phyloP scores from a whole-genome alignment of 2,329 filamentous ascomycete species.

The Raffaelea ambrosiae region DNA sequence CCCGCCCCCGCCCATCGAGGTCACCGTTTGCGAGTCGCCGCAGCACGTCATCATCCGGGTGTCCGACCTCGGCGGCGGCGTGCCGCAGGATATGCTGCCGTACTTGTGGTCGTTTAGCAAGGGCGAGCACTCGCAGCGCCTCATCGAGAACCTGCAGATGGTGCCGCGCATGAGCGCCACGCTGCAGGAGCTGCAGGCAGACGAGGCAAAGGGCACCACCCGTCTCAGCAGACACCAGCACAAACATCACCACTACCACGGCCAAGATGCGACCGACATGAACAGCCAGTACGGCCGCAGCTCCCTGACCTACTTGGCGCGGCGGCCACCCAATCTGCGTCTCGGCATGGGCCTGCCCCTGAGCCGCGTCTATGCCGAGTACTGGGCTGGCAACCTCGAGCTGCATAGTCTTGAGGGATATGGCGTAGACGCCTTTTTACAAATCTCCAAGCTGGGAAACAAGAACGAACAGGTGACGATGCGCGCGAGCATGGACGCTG shows the following conservation, averaged over 20 bases:
- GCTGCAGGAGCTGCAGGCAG: slow-evolving; percentile 69
- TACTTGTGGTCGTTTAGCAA: slow-evolving; percentile 97
- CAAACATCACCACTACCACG: slow-evolving; percentile 20
- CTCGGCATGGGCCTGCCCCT: slow-evolving; percentile 91
- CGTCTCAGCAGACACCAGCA: background rate
- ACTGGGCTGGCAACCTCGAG: slow-evolving; percentile 91
- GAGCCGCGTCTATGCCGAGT: slow-evolving; percentile 91
- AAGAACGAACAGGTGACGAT: slow-evolving; percentile 92
- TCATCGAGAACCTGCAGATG: slow-evolving; percentile 74
- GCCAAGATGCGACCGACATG: background rate
- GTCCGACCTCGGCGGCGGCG: slow-evolving; percentile 89
- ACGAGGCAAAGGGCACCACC: slow-evolving; percentile 16
- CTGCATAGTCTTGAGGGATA: slow-evolving; percentile 92
- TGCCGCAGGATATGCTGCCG: slow-evolving; percentile 74
- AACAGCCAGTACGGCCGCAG: slow-evolving; percentile 22
- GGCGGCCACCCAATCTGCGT: slow-evolving; percentile 74
- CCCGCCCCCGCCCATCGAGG: slow-evolving; percentile 72
- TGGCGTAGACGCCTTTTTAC: slow-evolving; percentile 89
- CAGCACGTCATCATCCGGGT: slow-evolving; percentile 96
- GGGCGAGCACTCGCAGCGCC: slow-evolving; percentile 67
- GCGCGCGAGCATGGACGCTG: slow-evolving; percentile 67
- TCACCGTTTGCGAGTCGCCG: slow-evolving; percentile 86
- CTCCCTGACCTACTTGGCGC: slow-evolving; percentile 72
- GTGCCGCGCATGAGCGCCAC: slow-evolving; percentile 92
- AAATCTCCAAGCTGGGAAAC: slow-evolving; percentile 93